phyloP scores from a whole-genome alignment of 192 early-diverging fungal species.

The Backusella sp. region DNA sequence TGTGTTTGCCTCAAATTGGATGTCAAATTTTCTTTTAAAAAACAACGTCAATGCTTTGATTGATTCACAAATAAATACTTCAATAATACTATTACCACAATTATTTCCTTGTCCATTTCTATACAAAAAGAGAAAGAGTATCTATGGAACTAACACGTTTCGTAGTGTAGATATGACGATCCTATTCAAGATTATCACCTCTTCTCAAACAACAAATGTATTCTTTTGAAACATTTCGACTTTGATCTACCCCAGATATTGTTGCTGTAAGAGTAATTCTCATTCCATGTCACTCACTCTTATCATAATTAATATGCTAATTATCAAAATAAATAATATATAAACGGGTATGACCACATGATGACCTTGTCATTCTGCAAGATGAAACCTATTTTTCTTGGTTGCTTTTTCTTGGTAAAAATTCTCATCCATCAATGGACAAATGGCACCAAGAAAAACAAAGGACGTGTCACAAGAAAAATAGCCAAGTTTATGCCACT shows the following conservation, averaged over 20 bases:
- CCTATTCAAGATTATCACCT: too few species aligned
- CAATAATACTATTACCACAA: too few species aligned
- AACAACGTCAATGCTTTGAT: too few species aligned
- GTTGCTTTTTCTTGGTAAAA: background rate
- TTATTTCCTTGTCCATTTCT: too few species aligned
- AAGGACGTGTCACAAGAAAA: background rate
- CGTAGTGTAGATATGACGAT: too few species aligned
- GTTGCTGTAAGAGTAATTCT: background rate
- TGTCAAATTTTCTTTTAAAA: too few species aligned
- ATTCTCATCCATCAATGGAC: background rate
- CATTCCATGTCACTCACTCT: background rate
- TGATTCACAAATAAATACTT: too few species aligned
- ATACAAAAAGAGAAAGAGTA: too few species aligned
- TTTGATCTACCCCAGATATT: background rate
- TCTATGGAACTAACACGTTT: too few species aligned
- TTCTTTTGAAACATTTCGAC: background rate
- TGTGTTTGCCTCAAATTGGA: too few species aligned
- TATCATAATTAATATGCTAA: background rate
- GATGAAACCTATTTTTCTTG: conserved; percentile 1
- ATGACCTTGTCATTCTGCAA: background rate
- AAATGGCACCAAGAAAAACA: background rate
- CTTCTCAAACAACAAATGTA: too few species aligned
- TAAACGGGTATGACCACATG: background rate
- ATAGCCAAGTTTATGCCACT: background rate
- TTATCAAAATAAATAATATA: too few species aligned